These are phyloP conservation scores for Fagus crenata DNA, from an alignment of 306 rosid species.

Conservation along the genomic window DNA sequence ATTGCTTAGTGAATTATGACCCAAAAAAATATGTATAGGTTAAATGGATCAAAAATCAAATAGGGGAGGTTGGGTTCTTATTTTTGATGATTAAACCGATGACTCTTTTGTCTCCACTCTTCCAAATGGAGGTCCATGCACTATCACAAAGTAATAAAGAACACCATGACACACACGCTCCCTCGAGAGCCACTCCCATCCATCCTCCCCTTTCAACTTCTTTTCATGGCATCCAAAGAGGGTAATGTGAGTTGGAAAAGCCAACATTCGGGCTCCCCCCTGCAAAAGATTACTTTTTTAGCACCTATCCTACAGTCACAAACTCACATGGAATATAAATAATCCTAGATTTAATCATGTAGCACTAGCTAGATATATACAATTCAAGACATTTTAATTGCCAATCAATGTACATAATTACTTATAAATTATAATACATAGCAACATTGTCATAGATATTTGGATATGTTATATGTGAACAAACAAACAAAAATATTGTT, in stretches of 20 bases:
- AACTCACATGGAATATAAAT: neutral
- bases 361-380: no score
- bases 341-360: neutral
- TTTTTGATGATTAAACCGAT: constrained; percentile 52
- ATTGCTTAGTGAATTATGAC: constrained; percentile 8
- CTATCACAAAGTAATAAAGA: constrained; percentile 50
- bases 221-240: constrained; percentile 76
- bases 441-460: no score
- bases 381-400: no score
- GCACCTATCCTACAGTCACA: neutral
- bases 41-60: constrained; percentile 14
- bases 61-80: constrained; percentile 16
- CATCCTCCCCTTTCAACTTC: constrained; percentile 40
- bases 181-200: constrained; percentile 51
- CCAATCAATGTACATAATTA: no score
- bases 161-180: constrained; percentile 48
- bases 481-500: no score
- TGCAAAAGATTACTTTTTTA: neutral
- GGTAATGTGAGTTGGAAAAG: constrained; percentile 11
- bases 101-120: constrained; percentile 74
- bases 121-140: constrained; percentile 55
- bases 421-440: no score
- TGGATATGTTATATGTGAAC: no score
- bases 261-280: constrained; percentile 18
- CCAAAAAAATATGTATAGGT: neutral